These are phyloP conservation scores for Debaryomycetaceae sp. DNA, from an alignment of 1,139 yeast species.

Conservation along the genomic window DNA sequence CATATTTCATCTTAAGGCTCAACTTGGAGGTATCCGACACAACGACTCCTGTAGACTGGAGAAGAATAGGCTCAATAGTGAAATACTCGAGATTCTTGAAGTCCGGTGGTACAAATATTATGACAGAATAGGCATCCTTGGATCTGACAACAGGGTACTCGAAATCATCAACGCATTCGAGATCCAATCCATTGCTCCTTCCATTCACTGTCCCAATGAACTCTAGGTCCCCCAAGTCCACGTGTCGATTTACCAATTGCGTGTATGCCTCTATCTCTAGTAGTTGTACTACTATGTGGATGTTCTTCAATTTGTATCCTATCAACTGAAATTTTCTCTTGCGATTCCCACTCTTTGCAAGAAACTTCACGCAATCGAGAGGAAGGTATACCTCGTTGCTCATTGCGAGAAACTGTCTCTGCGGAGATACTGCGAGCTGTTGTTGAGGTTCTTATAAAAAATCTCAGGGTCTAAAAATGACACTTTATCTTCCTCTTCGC, in stretches of 20 bases:
- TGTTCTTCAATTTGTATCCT: constrained; percentile 26
- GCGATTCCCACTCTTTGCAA: constrained; percentile 7
- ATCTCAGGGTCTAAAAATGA: constrained; percentile 15
- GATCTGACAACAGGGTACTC: constrained; percentile 8
- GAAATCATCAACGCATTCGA: constrained; percentile 6
- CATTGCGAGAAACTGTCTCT: constrained; percentile 39
- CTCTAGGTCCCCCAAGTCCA: constrained; percentile 12
- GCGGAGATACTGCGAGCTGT: constrained; percentile 41
- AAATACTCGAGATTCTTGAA: constrained; percentile 74
- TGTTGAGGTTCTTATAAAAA: constrained; percentile 37
- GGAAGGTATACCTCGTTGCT: constrained; percentile 36
- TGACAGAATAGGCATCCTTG: constrained; percentile 28
- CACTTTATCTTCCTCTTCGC: constrained; percentile 9
- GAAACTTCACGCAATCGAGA: constrained; percentile 20
- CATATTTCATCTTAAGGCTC: constrained; percentile 5
- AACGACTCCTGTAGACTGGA: constrained; percentile 48
- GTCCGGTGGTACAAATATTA: constrained; percentile 72
- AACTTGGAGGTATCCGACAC: constrained; percentile 3
- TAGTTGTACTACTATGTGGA: constrained; percentile 25
- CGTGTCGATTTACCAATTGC: constrained; percentile 8
- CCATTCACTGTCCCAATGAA: constrained; percentile 20
- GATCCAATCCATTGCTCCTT: constrained; percentile 8
- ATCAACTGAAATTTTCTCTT: constrained; percentile 12
- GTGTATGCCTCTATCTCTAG: constrained; percentile 3
- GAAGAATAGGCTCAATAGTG: constrained; percentile 67